phyloP scores from a whole-genome alignment of 768 basidiomycete genomes.

The Porphyrellus cyaneotinctus region DNA sequence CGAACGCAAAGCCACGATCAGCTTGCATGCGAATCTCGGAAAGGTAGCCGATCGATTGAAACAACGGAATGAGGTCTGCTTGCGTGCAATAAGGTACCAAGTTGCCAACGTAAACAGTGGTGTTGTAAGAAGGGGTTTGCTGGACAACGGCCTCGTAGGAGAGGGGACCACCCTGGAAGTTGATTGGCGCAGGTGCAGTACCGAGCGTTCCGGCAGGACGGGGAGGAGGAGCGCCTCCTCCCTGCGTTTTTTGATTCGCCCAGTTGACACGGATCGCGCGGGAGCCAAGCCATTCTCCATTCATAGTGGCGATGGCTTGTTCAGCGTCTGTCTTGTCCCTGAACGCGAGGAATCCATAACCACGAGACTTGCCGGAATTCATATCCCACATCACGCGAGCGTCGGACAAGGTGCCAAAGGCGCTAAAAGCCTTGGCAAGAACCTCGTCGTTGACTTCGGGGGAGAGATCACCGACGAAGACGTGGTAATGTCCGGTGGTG shows the following conservation, averaged over 20 bases:
- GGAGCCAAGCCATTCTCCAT: conserved; percentile 98
- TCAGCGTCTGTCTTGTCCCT: conserved; percentile 99
- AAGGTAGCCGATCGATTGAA: conserved; percentile 98
- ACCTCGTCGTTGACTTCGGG: conserved; percentile 99
- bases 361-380: conserved; percentile 98
- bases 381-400: conserved; percentile 99
- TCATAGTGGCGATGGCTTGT: conserved; percentile 99
- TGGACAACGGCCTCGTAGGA: conserved; percentile 91
- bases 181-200: conserved; percentile 82
- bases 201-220: conserved; percentile 47
- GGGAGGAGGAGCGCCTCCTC: conserved; percentile 32
- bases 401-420: conserved; percentile 95
- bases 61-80: conserved; percentile 94
- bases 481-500: conserved; percentile 94
- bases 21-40: conserved; percentile 99
- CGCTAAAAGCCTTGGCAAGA: conserved; percentile 92
- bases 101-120: conserved; percentile 98
- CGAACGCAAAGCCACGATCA: conserved; percentile 97
- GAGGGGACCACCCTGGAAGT: conserved; percentile 84
- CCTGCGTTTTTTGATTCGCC: conserved; percentile 99
- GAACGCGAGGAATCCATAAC: conserved; percentile 98
- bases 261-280: conserved; percentile 99
- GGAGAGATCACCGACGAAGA: conserved; percentile 99
- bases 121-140: conserved; percentile 92
- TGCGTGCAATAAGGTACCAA: conserved; percentile 96